Base-by-base conservation (phyloP, 768 basidiomycete species). In the Leccinum arenicola region DNA sequence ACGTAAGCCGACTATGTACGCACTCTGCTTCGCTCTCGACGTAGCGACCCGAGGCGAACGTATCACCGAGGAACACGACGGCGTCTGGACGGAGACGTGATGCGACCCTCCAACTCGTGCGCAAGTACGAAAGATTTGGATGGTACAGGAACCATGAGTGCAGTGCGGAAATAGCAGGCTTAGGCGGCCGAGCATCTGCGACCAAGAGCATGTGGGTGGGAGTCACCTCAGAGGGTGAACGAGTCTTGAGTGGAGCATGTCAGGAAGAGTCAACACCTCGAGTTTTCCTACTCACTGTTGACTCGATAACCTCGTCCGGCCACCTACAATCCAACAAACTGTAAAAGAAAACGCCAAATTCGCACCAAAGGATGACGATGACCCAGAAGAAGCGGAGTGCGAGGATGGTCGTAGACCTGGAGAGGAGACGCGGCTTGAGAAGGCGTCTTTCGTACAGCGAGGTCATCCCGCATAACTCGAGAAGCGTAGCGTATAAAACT, bases 21-120 rank as follows among this genome's bases (percentile, higher is more conserved):
- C 76, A 83, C 84, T 84, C 80, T 52, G 69, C 61, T 49, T 80
- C 79, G n/a, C 67, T 77, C 57, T 76, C 78, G 3, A 81, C 75
- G 23, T 80, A 77, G 58, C 84, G 80, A 6, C 88, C 85, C 60
- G 82, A 82, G 49, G 87, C 82, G 54, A 93, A 75, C 81, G 89
- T 85, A 68, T 93, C 91, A 6, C 91, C 91, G 4, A 90, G 75
- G 64, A 91, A 88, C 9, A 93, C 78, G n/a, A 91, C 83, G 6
- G 74, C 78, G 62, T 91, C 76, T 2, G 89, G 85, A 48, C 75
- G 80, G 35, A 88, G 68, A 33, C 81, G 76, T 45, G 78, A 80
- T 0, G 80, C 79, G 40, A 84, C 83, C 58, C 78, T 82, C 91
- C 91, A 93, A 57, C 81, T 83, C 72, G 87, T 88, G 62, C 82